Conservation (phyloP, 768 basidiomycete species). For the Leccinum ochraceum region DNA sequence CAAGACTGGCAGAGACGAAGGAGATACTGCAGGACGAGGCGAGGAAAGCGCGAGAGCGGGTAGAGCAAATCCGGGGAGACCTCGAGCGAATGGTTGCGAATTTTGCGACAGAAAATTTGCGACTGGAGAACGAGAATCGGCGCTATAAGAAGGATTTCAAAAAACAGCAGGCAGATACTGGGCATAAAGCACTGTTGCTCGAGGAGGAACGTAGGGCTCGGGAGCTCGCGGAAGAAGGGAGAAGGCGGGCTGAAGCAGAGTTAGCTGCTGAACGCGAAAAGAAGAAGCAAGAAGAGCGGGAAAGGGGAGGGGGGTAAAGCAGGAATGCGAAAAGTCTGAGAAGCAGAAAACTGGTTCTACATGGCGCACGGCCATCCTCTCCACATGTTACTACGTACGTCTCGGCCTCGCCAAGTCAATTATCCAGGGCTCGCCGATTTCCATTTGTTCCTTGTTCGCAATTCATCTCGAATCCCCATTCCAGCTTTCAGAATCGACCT, state of each 20-base stretch:
- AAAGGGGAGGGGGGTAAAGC: background rate
- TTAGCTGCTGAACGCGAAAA: slow-evolving; percentile 18
- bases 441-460: no score
- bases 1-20: slow-evolving; percentile 40
- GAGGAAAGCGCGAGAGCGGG: slow-evolving; percentile 42
- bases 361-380: background rate
- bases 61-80: slow-evolving; percentile 41
- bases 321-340: background rate
- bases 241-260: slow-evolving; percentile 18
- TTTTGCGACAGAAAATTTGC: slow-evolving; percentile 38
- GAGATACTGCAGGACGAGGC: slow-evolving; percentile 45
- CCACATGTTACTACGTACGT: no score
- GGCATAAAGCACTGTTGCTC: slow-evolving; percentile 16
- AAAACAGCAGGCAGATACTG: slow-evolving; percentile 24
- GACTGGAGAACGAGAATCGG: slow-evolving; percentile 30
- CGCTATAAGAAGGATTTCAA: slow-evolving; percentile 19
- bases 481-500: no score
- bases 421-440: no score
- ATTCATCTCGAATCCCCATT: no score
- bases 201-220: slow-evolving; percentile 30
- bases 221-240: slow-evolving; percentile 24
- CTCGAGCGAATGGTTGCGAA: slow-evolving; percentile 40
- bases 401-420: no score
- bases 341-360: slow-evolving; percentile 5
- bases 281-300: background rate